These are phyloP conservation scores for Multifurca ochricompacta DNA, from an alignment of 768 basidiomycete species.

Conservation along the genomic window DNA sequence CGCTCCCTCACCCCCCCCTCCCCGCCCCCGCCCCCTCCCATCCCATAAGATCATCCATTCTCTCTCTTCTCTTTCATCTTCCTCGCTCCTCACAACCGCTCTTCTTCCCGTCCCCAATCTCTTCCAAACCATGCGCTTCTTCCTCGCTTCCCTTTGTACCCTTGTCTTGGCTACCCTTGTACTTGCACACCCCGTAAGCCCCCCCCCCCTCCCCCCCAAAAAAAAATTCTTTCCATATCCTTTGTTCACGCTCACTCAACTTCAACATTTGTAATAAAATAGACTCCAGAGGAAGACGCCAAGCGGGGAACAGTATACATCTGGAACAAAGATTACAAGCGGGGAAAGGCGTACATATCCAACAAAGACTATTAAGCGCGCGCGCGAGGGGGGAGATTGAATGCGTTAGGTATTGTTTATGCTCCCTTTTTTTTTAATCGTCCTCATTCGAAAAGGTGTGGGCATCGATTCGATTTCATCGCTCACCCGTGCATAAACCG, in stretches of 20 bases:
- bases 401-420: too few relatives aligned
- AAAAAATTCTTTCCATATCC: not conserved
- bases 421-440: too few relatives aligned
- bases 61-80: too few relatives aligned
- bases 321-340: not conserved
- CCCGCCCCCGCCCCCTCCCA: too few relatives aligned
- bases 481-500: not conserved
- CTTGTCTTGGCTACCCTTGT: conserved; percentile 4
- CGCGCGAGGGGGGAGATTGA: too few relatives aligned
- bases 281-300: not conserved
- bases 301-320: not conserved
- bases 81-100: not conserved
- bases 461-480: not conserved
- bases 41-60: not conserved
- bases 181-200: conserved; percentile 1
- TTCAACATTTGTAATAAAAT: too few relatives aligned
- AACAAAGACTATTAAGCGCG: too few relatives aligned
- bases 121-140: conserved; percentile 6
- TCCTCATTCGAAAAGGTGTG: not conserved
- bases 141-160: not conserved
- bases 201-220: too few relatives aligned
- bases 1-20: too few relatives aligned
- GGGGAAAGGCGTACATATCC: too few relatives aligned
- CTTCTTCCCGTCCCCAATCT: not conserved
- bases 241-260: not conserved